These are phyloP conservation scores for Leptomonas seymouri DNA, from an alignment of 208 protist genomes.

Conservation along the genomic window DNA sequence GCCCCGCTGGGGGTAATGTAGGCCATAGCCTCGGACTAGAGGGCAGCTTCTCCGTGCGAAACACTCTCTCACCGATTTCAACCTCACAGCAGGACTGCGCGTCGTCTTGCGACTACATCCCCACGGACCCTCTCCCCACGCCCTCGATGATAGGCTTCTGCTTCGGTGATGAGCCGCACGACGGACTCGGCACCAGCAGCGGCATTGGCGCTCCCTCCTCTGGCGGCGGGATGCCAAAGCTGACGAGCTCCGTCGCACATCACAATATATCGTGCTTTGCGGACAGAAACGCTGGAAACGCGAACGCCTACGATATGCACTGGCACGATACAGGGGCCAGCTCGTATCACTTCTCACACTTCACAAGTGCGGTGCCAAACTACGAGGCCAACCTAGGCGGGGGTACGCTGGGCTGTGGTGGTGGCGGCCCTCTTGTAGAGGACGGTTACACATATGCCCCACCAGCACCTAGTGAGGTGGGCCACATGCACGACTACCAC, in stretches of 20 bases:
- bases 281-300: not conserved
- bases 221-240: not conserved
- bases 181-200: not conserved
- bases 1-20: not conserved
- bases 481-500: not conserved
- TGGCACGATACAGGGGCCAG: conserved; percentile 7
- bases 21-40: not conserved
- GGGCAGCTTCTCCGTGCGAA: not conserved
- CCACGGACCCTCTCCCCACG: not conserved
- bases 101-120: conserved; percentile 1
- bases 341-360: conserved; percentile 6
- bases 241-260: not conserved
- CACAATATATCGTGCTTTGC: not conserved
- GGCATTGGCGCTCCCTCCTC: not conserved
- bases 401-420: not conserved
- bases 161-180: not conserved
- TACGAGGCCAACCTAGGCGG: not conserved
- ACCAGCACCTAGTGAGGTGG: not conserved
- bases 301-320: conserved; percentile 7
- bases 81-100: conserved; percentile 5
- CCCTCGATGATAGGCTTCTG: not conserved
- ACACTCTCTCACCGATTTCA: not conserved
- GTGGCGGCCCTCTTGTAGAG: not conserved
- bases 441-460: conserved; percentile 5
- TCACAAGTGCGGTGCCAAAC: not conserved